A percentile compares a stretch with the other conserved stretches of the same genome.
Evolutionary conservation across 169 alveolate genomes (phyloP).

Genomic region (Ichthyophthirius multifiliis): DNA sequence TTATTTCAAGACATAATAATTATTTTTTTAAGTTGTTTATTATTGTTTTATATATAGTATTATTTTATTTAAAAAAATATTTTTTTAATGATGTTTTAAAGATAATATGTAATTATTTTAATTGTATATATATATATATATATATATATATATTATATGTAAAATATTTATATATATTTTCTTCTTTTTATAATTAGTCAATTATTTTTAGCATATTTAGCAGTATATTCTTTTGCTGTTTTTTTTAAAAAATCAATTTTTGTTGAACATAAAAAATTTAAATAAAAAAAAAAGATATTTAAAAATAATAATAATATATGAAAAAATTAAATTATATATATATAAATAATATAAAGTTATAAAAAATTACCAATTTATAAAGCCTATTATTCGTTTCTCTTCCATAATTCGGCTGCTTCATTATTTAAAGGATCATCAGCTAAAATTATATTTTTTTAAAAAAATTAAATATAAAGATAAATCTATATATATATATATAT

Average conservation of each 20-base stretch:
- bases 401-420: conserved; percentile 95
- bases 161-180: too few relatives aligned
- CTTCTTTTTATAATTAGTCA: too few relatives aligned
- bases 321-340: neutral
- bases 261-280: neutral
- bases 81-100: too few relatives aligned
- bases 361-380: conserved; percentile 3
- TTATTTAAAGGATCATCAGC: conserved; percentile 97
- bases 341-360: neutral
- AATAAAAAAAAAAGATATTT: neutral
- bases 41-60: too few relatives aligned
- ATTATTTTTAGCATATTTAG: conserved; percentile 80
- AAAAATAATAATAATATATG: neutral
- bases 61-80: too few relatives aligned
- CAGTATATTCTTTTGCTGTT: conserved; percentile 90
- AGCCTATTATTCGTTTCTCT: conserved; percentile 90
- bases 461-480: neutral
- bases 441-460: neutral
- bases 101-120: too few relatives aligned
- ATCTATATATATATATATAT: neutral
- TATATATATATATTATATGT: too few relatives aligned
- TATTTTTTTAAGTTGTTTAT: too few relatives aligned
- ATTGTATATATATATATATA: too few relatives aligned
- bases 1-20: too few relatives aligned
- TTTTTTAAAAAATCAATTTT: neutral